Base-by-base conservation (phyloP, 352 stramenopile species). In the Pythium aphanidermatum region DNA sequence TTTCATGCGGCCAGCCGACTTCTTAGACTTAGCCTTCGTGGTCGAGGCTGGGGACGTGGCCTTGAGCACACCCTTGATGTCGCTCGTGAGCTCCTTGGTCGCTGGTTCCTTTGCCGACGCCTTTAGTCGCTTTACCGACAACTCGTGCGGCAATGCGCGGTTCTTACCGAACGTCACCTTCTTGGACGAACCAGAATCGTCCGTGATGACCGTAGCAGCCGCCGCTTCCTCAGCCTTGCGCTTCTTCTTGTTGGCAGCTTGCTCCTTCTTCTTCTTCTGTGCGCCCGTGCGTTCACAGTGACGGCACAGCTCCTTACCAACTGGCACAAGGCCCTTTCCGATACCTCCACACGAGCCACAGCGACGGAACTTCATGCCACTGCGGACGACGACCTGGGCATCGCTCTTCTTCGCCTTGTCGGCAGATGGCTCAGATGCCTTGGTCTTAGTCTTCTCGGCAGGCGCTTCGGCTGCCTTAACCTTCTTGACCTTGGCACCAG, bases 101-200 rank as follows among this genome's bases (percentile, higher is more conserved):
- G 70, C 60, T 11, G 57, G 42, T 31, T 84, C 66, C 38, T 80
- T 86, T 11, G 74, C 74, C 32, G 74, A 91, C 26, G 80, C 80
- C 47, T 83, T 86, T 14, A 93, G 64, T 11, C 78, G 76, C 64
- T 93, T 93, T 32, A 93, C 69, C 35, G 81, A 93, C 26, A 90
- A 59, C 28, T 80, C 73, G 43, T 93, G 77, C 16, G 66, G 63
- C 14, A 93, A 62, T 31, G 76, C 70, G 48, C 87, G 87, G 63
- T 82, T 89, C 70, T 87, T 93, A 38, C 81, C 81, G 48, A 93
- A 93, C 32, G 78, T 89, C 58, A 93, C 81, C 40, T 87, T 89
- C 60, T 88, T 91, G 30, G 58, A 60, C 19, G 55, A 45, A 19
- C 60, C 46, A 12, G 66, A 60, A 29, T 62, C 58, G 11, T 62